phyloP scores from a whole-genome alignment of 805 yeast genomes.

The Wickerhamiella kazuoi region DNA sequence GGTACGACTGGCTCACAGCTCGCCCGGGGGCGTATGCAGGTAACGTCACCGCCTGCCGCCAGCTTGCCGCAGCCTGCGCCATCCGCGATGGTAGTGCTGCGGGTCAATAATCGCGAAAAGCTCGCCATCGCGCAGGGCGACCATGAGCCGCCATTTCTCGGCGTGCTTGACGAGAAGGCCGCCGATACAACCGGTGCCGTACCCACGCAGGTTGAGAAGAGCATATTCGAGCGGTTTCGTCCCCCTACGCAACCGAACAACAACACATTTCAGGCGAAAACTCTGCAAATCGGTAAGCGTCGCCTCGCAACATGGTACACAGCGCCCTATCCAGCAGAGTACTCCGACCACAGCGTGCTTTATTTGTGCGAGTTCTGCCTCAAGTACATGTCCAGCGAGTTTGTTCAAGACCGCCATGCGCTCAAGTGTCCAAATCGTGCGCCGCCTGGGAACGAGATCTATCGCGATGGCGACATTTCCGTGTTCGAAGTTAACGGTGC shows the following conservation, averaged over 20 bases:
- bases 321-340: slow-evolving; percentile 85
- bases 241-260: slow-evolving; percentile 1
- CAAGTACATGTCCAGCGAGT: slow-evolving; percentile 57
- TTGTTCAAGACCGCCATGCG: slow-evolving; percentile 49
- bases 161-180: slow-evolving; percentile 40
- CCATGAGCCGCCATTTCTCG: slow-evolving; percentile 45
- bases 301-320: slow-evolving; percentile 85
- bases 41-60: no score
- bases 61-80: not conserved
- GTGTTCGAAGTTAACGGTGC: slow-evolving; percentile 91
- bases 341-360: slow-evolving; percentile 40
- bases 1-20: no score
- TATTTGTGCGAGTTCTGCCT: slow-evolving; percentile 74
- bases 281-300: slow-evolving; percentile 50
- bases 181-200: slow-evolving; percentile 43
- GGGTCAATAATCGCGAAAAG: not conserved
- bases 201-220: slow-evolving; percentile 38
- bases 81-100: not conserved
- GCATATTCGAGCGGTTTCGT: slow-evolving; percentile 27
- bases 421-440: slow-evolving; percentile 50
- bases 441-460: slow-evolving; percentile 90
- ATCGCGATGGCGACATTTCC: slow-evolving; percentile 50
- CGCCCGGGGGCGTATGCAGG: no score
- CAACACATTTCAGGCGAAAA: slow-evolving; percentile 29
- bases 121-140: slow-evolving; percentile 1